Base-by-base conservation (phyloP, 2,329 filamentous ascomycete species). In the Thermothelomyces thermophilus region DNA sequence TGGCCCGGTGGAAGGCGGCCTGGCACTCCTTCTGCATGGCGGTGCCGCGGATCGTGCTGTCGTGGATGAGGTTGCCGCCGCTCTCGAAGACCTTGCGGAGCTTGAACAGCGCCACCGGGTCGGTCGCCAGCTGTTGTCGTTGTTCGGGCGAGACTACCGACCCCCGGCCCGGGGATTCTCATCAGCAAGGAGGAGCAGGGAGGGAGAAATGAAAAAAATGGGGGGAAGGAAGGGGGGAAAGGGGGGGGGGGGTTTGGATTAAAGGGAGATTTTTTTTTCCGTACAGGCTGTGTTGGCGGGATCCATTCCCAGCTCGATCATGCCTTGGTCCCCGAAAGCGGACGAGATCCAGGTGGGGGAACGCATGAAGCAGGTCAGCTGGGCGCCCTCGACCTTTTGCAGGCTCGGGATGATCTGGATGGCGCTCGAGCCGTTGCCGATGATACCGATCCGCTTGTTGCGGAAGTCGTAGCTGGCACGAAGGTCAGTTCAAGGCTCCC, bases 391-490 rank as follows among this genome's bases (percentile, higher is more conserved):
- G 2, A 70, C 35, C 52, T 70, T 71, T 55, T 75, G 73, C 34
- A 79, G 62, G 5, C 57, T 51, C 8, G 75, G 75, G 8, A 78
- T 66, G 47, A 79, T 77, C 52, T 79, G 75, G 52, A 77, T 76
- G 1, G 68, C 69, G 54, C 73, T 76, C 17, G 73, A 73, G 11
- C 75, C 75, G 48, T 73, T 73, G n/a, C 75, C 75, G 40, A 79
- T 72, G 4, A 79, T 62, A 7, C 70, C 75, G 14, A 79, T 64
- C 46, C 64, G 64, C 61, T 77, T 77, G 52, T 70, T 68, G 36
- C 57, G 65, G 43, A 74, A 74, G 57, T 76, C 70, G 54, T 71
- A 74, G 19, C 68, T 72, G 36, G 31, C n/a, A 16, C 11, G 31
- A 8, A 8, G 13, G 31, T 34, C n/a, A 34, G 31, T 11, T 31